Conservation (phyloP, 1,284 basidiomycete genomes). For the Termitomyces sp. region DNA sequence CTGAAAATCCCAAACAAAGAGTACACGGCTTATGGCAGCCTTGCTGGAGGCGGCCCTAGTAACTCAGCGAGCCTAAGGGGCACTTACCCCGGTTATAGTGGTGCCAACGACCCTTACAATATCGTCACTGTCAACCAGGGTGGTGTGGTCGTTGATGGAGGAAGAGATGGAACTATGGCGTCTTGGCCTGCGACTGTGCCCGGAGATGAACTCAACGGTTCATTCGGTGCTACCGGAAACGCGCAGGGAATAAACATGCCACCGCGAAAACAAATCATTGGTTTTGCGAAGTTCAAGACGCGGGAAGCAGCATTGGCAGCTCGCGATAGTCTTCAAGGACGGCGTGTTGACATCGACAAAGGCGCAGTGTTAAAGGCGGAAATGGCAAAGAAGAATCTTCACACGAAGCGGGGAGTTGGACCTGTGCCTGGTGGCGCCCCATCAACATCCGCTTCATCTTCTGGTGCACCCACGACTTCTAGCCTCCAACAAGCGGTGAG, state of each 20-base stretch:
- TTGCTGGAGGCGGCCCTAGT: constrained; percentile 21
- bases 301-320: constrained; percentile 86
- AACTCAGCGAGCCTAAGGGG: constrained; percentile 8
- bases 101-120: constrained; percentile 72
- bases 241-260: constrained; percentile 37
- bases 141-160: constrained; percentile 67
- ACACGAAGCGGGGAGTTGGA: constrained; percentile 88
- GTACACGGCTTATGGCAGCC: constrained; percentile 61
- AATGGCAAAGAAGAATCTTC: constrained; percentile 99
- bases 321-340: constrained; percentile 85
- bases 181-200: constrained; percentile 56
- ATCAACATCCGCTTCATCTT: constrained; percentile 16
- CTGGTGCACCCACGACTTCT: constrained; percentile 13
- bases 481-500: constrained; percentile 14
- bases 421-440: constrained; percentile 34
- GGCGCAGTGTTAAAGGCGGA: constrained; percentile 95
- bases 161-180: constrained; percentile 60
- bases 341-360: constrained; percentile 91
- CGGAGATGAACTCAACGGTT: constrained; percentile 28
- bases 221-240: constrained; percentile 27
- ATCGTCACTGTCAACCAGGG: constrained; percentile 74
- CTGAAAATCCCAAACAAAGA: constrained; percentile 94
- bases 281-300: constrained; percentile 93
- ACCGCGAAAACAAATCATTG: constrained; percentile 93
- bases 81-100: constrained; percentile 29